These are phyloP conservation scores for Collybia sordida DNA, from an alignment of 768 basidiomycete species.

Conservation along the genomic window DNA sequence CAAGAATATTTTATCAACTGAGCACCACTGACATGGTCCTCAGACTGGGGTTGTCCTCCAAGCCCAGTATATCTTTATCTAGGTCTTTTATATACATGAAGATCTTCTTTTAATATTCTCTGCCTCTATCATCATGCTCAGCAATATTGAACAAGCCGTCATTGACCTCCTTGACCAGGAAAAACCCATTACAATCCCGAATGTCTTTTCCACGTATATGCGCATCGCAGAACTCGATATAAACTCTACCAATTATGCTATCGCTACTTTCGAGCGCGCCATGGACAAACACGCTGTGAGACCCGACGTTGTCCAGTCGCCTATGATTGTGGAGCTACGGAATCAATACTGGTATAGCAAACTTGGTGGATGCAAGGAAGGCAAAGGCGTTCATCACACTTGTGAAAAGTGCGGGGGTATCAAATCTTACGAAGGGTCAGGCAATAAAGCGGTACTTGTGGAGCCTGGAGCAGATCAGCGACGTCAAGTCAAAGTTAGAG, in stretches of 20 bases:
- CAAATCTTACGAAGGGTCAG: conserved; percentile 1
- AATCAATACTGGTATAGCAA: conserved; percentile 19
- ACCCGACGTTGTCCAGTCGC: conserved; percentile 6
- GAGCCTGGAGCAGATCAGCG: not conserved
- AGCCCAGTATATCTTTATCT: not conserved
- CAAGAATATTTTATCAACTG: too few species aligned
- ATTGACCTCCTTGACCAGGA: conserved; percentile 8
- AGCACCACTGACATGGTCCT: not conserved
- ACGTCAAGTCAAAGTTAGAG: not conserved
- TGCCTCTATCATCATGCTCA: conserved; percentile 7
- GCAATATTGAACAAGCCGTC: conserved; percentile 16
- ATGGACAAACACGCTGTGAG: conserved; percentile 16
- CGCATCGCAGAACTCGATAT: conserved; percentile 13
- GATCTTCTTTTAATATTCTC: not conserved
- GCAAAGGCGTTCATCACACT: conserved; percentile 8
- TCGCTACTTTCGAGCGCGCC: conserved; percentile 16
- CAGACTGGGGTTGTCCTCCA: conserved; percentile 13
- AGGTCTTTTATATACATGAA: not conserved
- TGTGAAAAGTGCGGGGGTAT: conserved; percentile 14
- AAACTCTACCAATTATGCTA: conserved; percentile 5
- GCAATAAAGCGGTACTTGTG: not conserved
- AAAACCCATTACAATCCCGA: conserved; percentile 12
- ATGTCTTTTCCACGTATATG: conserved; percentile 14
- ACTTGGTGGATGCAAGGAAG: conserved; percentile 14
- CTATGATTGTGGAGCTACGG: conserved; percentile 13